Conservation (phyloP, 805 yeast genomes). For the Candida tammaniensis region DNA sequence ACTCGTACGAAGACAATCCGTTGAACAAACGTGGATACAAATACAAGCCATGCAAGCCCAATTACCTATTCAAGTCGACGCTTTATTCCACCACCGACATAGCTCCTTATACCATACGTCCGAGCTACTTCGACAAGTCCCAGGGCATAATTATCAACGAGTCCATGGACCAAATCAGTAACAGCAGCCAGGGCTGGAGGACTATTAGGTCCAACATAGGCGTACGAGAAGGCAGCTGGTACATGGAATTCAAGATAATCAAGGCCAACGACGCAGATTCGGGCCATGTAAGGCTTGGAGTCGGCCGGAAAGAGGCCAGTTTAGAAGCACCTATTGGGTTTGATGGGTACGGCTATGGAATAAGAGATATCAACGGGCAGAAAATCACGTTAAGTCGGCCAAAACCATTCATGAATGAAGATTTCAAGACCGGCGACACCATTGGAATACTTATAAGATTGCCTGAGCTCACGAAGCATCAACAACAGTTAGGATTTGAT, state of each 20-base stretch:
- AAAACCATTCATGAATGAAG: conserved; percentile 43
- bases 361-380: conserved; percentile 77
- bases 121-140: conserved; percentile 69
- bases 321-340: conserved; percentile 94
- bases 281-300: conserved; percentile 76
- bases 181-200: conserved; percentile 70
- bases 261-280: conserved; percentile 27
- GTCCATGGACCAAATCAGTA: conserved; percentile 43
- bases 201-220: conserved; percentile 72
- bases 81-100: conserved; percentile 72
- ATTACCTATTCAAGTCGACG: conserved; percentile 52
- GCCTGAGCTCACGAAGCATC: conserved; percentile 53
- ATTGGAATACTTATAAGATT: conserved; percentile 74
- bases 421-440: conserved; percentile 73
- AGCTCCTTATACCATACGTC: conserved; percentile 58
- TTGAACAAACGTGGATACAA: conserved; percentile 76
- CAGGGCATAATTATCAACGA: conserved; percentile 44
- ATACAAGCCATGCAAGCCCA: conserved; percentile 75
- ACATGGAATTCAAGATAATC: conserved; percentile 69
- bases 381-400: conserved; percentile 75
- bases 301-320: conserved; percentile 82
- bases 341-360: conserved; percentile 91
- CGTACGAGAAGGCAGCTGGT: conserved; percentile 75
- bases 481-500: conserved; percentile 35
- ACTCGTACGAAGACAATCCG: conserved; percentile 72